Percentiles rank a stretch among this genome's conserved stretches.
Conservation (phyloP, 2,329 filamentous ascomycete species). For the Calonectria henricotiae region DNA sequence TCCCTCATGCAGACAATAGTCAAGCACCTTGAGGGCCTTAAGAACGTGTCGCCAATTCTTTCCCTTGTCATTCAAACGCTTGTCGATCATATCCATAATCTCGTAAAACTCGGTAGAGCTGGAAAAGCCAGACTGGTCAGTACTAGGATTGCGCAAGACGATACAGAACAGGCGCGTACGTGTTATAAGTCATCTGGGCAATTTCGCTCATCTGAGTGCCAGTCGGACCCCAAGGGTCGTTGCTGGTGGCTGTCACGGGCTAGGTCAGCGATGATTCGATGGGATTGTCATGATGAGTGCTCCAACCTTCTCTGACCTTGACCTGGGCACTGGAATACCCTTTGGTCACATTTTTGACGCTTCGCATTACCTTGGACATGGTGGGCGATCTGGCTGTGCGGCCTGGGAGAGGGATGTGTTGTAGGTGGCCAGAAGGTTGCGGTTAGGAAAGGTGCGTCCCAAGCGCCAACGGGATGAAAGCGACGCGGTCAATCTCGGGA, state of each 20-base stretch:
- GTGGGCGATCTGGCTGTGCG: slow-evolving; percentile 53
- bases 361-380: slow-evolving; percentile 98
- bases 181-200: slow-evolving; percentile 97
- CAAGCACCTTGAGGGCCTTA: slow-evolving; percentile 96
- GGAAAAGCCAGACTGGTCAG: slow-evolving; percentile 43
- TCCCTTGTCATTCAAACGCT: slow-evolving; percentile 97
- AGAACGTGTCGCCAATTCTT: slow-evolving; percentile 99
- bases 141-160: slow-evolving; percentile 15
- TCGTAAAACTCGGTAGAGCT: slow-evolving; percentile 99
- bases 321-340: slow-evolving; percentile 97
- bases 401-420: slow-evolving; percentile 29
- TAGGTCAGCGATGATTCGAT: slow-evolving; percentile 42
- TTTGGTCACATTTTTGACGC: slow-evolving; percentile 99
- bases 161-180: slow-evolving; percentile 73
- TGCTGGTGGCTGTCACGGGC: slow-evolving; percentile 86
- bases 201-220: slow-evolving; percentile 99
- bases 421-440: slow-evolving; percentile 22
- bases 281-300: slow-evolving; percentile 11
- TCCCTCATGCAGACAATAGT: slow-evolving; percentile 98
- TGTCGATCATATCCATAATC: slow-evolving; percentile 99
- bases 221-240: slow-evolving; percentile 98
- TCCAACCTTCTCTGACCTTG: slow-evolving; percentile 95
- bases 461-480: slow-evolving; percentile 46
- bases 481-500: slow-evolving; percentile 40
- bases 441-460: slow-evolving; percentile 41